Base-by-base conservation (phyloP, 2,329 filamentous ascomycete species). In the Penicillium sp. region DNA sequence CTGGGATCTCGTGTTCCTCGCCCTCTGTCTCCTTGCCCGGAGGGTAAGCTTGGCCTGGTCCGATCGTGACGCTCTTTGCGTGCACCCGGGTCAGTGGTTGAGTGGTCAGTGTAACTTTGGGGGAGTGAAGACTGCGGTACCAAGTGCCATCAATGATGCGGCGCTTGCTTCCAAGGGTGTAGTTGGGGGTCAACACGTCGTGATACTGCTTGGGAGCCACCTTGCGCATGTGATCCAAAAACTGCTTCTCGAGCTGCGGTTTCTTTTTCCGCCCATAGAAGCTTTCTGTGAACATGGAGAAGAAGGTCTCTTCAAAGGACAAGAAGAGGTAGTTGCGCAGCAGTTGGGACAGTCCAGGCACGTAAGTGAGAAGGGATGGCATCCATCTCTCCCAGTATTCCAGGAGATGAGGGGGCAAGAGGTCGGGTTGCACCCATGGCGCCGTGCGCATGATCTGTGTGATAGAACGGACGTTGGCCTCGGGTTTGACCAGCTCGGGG, bases 151-250 rank as follows among this genome's bases (percentile, higher is more conserved):
- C 80, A 45, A 78, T 77, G 46, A 85, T 77, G 11, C 81, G 73
- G n/a, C 83, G 69, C 66, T 84, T 85, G 66, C 82, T 85, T 1
- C 81, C 81, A 11, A 84, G 64, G 39, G 76, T 73, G 48, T 82
- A 85, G 43, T 84, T 75, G 0, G 83, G 83, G 0, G 80, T 80
- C 33, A 85, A 61, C 5, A 82, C 72, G 28, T 81, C 76, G 52
- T 81, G 78, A 50, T 84, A 85, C 62, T 82, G 77, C 43, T 75
- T 67, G 0, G 83, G 83, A 0, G 77, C 78, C 1, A 63, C 68
- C 4, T 62, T 58, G 48, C 71, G 74, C 70, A 82, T 75, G 39
- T 76, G 67, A 4, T 56, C 47, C 29, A 80, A 49, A 56, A 71
- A 74, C 60, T 56, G 65, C n/a, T 64, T 62, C 50, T 78, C 74